These are phyloP conservation scores for Cladosporium austrohemisphaericum DNA, from an alignment of 2,329 filamentous ascomycete species.

Conservation along the genomic window DNA sequence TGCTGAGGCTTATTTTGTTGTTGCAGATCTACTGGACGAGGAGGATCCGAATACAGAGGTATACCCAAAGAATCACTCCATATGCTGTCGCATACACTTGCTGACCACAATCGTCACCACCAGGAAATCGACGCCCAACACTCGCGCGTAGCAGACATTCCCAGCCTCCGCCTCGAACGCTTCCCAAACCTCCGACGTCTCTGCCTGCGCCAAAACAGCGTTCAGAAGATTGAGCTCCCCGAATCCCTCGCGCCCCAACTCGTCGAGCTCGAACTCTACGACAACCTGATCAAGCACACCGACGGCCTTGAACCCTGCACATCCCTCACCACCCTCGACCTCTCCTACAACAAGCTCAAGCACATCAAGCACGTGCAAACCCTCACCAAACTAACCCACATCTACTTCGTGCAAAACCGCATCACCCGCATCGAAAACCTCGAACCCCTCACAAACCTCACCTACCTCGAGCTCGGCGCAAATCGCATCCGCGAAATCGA, in stretches of 20 bases:
- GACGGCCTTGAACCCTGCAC: slow-evolving; percentile 75
- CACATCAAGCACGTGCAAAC: slow-evolving; percentile 88
- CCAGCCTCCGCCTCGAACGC: slow-evolving; percentile 73
- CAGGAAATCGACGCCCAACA: slow-evolving; percentile 85
- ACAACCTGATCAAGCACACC: slow-evolving; percentile 88
- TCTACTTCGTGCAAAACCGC: slow-evolving; percentile 94
- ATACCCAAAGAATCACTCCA: slow-evolving; percentile 21
- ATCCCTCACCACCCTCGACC: slow-evolving; percentile 73
- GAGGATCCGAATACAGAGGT: slow-evolving; percentile 51
- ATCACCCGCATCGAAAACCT: slow-evolving; percentile 84
- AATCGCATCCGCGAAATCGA: slow-evolving; percentile 88
- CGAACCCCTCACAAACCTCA: slow-evolving; percentile 68
- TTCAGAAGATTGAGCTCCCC: slow-evolving; percentile 75
- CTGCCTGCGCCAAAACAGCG: slow-evolving; percentile 89
- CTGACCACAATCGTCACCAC: slow-evolving; percentile 35
- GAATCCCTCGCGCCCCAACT: slow-evolving; percentile 62
- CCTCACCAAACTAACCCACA: slow-evolving; percentile 70
- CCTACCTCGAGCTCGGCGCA: slow-evolving; percentile 84
- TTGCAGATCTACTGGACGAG: slow-evolving; percentile 56
- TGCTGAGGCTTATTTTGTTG: slow-evolving; percentile 37
- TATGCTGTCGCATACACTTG: not conserved
- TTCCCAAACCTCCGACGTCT: slow-evolving; percentile 68
- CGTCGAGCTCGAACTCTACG: slow-evolving; percentile 87
- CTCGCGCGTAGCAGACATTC: slow-evolving; percentile 73
- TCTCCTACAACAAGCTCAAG: slow-evolving; percentile 99